Conservation (phyloP, 352 stramenopile species). For the Thalassiosira exigua region DNA sequence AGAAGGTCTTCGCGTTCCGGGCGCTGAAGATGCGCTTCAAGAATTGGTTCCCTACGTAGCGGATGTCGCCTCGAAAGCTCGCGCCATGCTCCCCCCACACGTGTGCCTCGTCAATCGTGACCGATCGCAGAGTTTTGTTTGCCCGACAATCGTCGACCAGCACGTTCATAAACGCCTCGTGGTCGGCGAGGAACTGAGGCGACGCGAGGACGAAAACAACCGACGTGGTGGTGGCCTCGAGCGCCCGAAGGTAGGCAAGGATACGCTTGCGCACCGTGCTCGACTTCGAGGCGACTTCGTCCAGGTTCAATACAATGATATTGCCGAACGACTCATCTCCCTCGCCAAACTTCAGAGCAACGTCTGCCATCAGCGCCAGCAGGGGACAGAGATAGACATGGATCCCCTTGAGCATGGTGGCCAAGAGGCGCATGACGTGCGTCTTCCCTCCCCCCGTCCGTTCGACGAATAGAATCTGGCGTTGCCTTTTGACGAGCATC, state of each 20-base stretch:
- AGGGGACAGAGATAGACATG: too few relatives aligned
- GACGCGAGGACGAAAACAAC: background rate
- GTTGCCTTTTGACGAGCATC: too few relatives aligned
- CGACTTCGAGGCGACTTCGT: background rate
- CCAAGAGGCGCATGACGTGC: too few relatives aligned
- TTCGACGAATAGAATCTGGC: too few relatives aligned
- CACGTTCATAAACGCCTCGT: background rate
- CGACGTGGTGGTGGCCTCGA: too few relatives aligned
- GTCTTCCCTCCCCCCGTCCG: too few relatives aligned
- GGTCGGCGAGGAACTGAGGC: background rate
- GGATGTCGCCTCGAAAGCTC: slow-evolving; percentile 1
- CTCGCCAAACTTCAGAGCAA: slow-evolving; percentile 1
- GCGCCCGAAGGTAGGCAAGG: too few relatives aligned
- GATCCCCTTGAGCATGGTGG: too few relatives aligned
- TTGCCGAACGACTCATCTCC: background rate
- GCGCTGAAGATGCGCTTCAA: background rate
- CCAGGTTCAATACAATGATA: background rate
- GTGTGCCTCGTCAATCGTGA: slow-evolving; percentile 18
- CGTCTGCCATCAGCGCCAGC: too few relatives aligned
- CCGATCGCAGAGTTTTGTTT: background rate
- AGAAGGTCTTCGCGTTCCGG: background rate
- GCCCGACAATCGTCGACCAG: background rate
- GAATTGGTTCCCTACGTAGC: background rate
- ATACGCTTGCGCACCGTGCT: too few relatives aligned
- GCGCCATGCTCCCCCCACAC: slow-evolving; percentile 1